Conservation (phyloP, 345 rosid genomes). For the Pistacia integerrima region DNA sequence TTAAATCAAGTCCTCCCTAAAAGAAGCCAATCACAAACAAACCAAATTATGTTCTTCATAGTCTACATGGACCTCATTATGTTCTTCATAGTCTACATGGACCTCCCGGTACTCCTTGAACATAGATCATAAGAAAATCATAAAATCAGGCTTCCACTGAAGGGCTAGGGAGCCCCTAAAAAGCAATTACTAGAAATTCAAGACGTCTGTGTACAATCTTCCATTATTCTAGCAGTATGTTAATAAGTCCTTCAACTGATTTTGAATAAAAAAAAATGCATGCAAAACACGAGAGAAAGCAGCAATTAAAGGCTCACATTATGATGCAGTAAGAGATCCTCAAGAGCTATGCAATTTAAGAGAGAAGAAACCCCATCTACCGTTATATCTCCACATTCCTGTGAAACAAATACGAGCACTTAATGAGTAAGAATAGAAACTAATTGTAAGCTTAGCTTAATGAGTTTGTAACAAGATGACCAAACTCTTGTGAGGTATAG, state of each 20-base stretch:
- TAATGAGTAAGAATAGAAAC: not conserved
- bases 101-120: not conserved
- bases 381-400: slow-evolving; percentile 78
- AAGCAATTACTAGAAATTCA: not conserved
- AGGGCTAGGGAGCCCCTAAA: not conserved
- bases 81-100: not conserved
- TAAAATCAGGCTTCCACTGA: slow-evolving; percentile 2
- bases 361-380: slow-evolving; percentile 58
- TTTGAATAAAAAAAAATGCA: not conserved
- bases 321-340: slow-evolving; percentile 76
- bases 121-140: no score
- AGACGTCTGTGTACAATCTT: not conserved
- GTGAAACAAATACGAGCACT: slow-evolving; percentile 3
- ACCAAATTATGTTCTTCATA: no score
- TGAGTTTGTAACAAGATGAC: not conserved
- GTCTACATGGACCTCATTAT: no score
- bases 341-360: slow-evolving; percentile 62
- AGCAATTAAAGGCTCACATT: slow-evolving; percentile 50
- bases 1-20: not conserved
- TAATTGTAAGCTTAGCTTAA: not conserved
- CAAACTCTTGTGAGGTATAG: not conserved
- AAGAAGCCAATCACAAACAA: not conserved
- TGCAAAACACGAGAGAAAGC: not conserved
- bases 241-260: not conserved
- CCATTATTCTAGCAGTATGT: not conserved